Conservation (phyloP, 768 basidiomycete genomes). For the Boletus patriciae region DNA sequence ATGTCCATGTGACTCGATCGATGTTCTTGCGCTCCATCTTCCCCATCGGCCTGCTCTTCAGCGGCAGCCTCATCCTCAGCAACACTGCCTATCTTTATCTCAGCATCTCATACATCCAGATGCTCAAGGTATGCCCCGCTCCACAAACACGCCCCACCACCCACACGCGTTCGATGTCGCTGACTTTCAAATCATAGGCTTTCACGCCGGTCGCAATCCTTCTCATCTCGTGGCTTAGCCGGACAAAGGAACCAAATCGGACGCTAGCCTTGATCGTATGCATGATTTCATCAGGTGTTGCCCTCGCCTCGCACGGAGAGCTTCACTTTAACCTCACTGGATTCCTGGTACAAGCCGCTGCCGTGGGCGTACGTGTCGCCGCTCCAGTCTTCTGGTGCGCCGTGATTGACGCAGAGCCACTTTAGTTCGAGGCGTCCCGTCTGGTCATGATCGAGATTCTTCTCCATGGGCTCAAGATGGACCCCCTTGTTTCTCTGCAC, state of each 20-base stretch:
- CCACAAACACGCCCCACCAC: neutral
- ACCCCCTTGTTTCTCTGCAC: constrained; percentile 91
- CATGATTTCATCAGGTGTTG: constrained; percentile 90
- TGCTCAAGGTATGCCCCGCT: constrained; percentile 71
- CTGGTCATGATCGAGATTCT: constrained; percentile 96
- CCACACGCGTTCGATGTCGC: neutral
- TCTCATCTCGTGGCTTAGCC: constrained; percentile 89
- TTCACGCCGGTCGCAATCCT: constrained; percentile 89
- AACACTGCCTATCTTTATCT: constrained; percentile 94
- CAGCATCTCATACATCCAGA: constrained; percentile 93
- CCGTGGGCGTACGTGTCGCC: constrained; percentile 59
- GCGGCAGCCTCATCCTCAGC: constrained; percentile 84
- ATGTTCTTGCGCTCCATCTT: constrained; percentile 84
- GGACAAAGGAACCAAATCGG: constrained; percentile 83
- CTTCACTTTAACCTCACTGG: constrained; percentile 81
- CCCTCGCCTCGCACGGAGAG: constrained; percentile 88
- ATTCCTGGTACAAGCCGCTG: constrained; percentile 84
- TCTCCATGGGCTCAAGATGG: constrained; percentile 95
- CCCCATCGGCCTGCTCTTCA: constrained; percentile 93
- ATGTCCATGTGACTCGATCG: constrained; percentile 75
- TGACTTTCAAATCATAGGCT: constrained; percentile 50
- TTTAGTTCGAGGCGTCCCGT: constrained; percentile 87
- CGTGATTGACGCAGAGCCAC: neutral
- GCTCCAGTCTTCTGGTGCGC: neutral
- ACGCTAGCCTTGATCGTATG: constrained; percentile 80